These are phyloP conservation scores for Sporisorium exsertum DNA, from an alignment of 1,284 basidiomycete species.

Conservation along the genomic window DNA sequence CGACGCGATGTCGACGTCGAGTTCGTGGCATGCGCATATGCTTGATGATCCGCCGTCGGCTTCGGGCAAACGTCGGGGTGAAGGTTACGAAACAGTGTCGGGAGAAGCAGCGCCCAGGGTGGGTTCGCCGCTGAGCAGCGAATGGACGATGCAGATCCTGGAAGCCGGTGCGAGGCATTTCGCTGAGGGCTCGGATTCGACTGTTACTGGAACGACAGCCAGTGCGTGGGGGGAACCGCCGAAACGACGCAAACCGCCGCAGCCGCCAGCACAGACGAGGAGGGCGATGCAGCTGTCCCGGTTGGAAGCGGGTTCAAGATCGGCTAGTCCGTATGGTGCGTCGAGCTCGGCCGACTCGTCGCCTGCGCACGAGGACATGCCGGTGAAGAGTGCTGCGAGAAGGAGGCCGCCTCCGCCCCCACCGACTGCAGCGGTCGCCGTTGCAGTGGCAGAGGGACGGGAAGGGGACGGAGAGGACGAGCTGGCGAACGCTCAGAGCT, in stretches of 20 bases:
- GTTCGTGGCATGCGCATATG: conserved; percentile 57
- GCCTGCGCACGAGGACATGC: conserved; percentile 13
- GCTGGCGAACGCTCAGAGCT: conserved; percentile 29
- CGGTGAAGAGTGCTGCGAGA: not conserved
- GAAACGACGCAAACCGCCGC: conserved; percentile 30
- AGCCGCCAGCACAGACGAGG: conserved; percentile 21
- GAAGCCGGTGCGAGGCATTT: not conserved
- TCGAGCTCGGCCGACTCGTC: not conserved
- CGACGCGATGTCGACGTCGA: conserved; percentile 28
- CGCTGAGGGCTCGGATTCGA: conserved; percentile 14
- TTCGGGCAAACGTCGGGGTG: conserved; percentile 4
- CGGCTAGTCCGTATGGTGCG: conserved; percentile 1
- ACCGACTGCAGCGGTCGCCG: not conserved
- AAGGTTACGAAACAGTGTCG: not conserved
- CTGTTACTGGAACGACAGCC: not conserved
- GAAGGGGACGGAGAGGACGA: conserved; percentile 11
- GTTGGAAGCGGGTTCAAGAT: conserved; percentile 6
- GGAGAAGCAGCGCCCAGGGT: not conserved
- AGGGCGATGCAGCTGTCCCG: conserved; percentile 19
- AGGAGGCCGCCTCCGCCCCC: conserved; percentile 11
- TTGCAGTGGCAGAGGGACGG: not conserved
- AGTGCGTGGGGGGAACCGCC: conserved; percentile 9
- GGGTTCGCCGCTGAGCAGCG: conserved; percentile 20
- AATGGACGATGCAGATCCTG: conserved; percentile 18
- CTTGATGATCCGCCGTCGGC: conserved; percentile 17